phyloP scores from a whole-genome alignment of 148 eudicot species.

The Fagopyrum esculentum region DNA sequence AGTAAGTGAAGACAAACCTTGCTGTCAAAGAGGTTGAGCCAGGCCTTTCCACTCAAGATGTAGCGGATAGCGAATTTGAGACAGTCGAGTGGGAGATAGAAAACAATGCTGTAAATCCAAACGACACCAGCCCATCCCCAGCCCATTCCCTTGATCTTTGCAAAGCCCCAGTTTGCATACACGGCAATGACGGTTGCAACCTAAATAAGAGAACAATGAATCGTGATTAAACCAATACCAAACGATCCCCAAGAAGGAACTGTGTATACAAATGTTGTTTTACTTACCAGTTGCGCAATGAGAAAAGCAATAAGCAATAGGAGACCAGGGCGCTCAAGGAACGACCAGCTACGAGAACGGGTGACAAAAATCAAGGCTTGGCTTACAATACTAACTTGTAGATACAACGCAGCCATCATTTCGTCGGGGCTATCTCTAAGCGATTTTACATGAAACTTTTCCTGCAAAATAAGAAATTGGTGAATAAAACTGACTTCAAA shows the following conservation, averaged over 20 bases:
- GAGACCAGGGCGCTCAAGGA: conserved; percentile 36
- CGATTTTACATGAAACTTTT: conserved; percentile 20
- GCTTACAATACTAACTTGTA: conserved; percentile 42
- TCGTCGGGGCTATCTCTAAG: conserved; percentile 19
- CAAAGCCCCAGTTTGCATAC: conserved; percentile 42
- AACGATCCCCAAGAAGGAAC: not conserved
- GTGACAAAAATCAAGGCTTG: conserved; percentile 24
- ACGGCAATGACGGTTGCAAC: conserved; percentile 39
- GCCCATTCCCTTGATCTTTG: conserved; percentile 33
- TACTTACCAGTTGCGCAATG: conserved; percentile 43
- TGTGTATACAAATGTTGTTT: not conserved
- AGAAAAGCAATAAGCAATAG: conserved; percentile 32
- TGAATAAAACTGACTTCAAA: not conserved
- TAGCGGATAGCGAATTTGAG: conserved; percentile 35
- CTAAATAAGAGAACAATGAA: conserved; percentile 10
- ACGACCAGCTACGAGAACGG: conserved; percentile 45
- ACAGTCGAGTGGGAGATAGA: conserved; percentile 35
- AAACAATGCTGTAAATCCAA: conserved; percentile 34
- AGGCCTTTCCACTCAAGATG: conserved; percentile 38
- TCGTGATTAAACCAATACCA: too few relatives aligned
- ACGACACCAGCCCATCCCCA: conserved; percentile 53
- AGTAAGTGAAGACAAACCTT: conserved; percentile 21
- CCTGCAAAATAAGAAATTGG: conserved; percentile 7
- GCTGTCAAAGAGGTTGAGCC: conserved; percentile 36
- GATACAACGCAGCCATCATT: conserved; percentile 35